These are phyloP conservation scores for Penicillium egyptiacum DNA, from an alignment of 495 filamentous ascomycete genomes.

Conservation along the genomic window DNA sequence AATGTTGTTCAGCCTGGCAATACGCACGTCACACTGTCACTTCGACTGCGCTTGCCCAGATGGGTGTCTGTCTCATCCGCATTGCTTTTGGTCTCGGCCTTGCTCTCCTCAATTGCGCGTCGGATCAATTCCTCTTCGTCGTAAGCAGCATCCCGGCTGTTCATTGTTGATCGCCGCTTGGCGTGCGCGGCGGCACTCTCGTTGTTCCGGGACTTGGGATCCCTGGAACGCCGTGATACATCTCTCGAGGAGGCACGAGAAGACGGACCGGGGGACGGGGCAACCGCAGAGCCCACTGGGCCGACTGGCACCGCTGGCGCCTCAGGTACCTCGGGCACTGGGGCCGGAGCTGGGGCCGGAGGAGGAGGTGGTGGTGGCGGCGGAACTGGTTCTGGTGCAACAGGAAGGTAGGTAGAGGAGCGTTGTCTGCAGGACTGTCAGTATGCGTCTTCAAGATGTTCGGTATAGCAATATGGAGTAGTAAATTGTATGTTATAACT, in stretches of 20 bases:
- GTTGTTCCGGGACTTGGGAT: constrained; percentile 48
- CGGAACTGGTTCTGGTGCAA: constrained; percentile 40
- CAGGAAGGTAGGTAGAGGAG: constrained; percentile 69
- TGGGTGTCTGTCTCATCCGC: constrained; percentile 51
- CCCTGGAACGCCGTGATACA: constrained; percentile 47
- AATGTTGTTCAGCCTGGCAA: constrained; percentile 3
- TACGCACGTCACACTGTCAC: constrained; percentile 90
- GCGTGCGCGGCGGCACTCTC: constrained; percentile 44
- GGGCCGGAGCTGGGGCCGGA: neutral
- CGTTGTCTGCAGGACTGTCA: constrained; percentile 35
- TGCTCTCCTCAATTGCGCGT: constrained; percentile 92
- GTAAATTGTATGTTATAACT: neutral
- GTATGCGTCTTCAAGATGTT: neutral
- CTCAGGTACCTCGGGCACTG: neutral
- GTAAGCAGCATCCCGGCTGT: constrained; percentile 92
- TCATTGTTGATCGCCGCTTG: constrained; percentile 95
- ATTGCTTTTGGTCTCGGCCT: constrained; percentile 59
- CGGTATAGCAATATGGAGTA: neutral
- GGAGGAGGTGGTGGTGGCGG: neutral
- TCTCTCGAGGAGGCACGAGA: constrained; percentile 48
- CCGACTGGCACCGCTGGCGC: neutral
- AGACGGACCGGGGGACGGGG: constrained; percentile 42
- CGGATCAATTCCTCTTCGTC: constrained; percentile 91
- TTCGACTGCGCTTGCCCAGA: constrained; percentile 78
- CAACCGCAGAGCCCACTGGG: neutral